Percentiles rank a stretch among this genome's conserved stretches.
These are phyloP conservation scores for Paecilomyces fulvus DNA, from an alignment of 2,329 filamentous ascomycete genomes.

Conservation along the genomic window DNA sequence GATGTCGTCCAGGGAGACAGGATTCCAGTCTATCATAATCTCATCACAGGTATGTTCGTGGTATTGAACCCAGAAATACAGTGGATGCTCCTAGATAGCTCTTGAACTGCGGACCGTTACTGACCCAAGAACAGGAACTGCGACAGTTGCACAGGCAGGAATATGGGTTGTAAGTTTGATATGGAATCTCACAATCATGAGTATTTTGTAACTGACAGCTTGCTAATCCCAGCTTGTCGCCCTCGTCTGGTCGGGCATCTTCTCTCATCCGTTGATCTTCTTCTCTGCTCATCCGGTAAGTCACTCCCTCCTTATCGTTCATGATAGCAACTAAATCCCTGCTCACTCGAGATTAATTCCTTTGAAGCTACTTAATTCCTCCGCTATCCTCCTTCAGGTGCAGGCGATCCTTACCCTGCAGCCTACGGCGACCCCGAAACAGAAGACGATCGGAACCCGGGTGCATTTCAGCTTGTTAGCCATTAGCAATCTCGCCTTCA, in stretches of 20 bases:
- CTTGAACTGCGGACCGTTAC: conserved; percentile 1
- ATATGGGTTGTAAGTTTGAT: conserved; percentile 52
- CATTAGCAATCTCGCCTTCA: conserved; percentile 39
- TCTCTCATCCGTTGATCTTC: conserved; percentile 62
- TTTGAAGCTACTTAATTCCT: conserved; percentile 44
- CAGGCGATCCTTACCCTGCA: conserved; percentile 81
- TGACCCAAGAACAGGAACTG: conserved; percentile 57
- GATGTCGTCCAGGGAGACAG: conserved; percentile 63
- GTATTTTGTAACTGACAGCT: conserved; percentile 1
- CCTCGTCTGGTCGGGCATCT: conserved; percentile 69
- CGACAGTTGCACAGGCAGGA: conserved; percentile 69
- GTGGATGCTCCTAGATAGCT: not conserved
- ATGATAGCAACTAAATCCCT: not conserved
- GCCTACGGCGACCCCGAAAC: conserved; percentile 66
- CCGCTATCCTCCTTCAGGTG: conserved; percentile 65
- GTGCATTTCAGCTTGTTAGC: conserved; percentile 62
- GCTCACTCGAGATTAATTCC: not conserved
- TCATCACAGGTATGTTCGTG: conserved; percentile 58
- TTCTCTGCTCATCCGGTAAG: conserved; percentile 84
- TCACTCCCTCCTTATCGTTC: conserved; percentile 29
- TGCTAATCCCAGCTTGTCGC: conserved; percentile 49
- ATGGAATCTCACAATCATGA: not conserved
- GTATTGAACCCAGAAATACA: not conserved
- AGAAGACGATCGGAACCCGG: conserved; percentile 59
- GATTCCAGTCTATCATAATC: conserved; percentile 58